A percentile compares a stretch with the other conserved stretches of the same genome.
These are phyloP conservation scores for Leptomonas seymouri DNA, from an alignment of 208 protist genomes.

Conservation along the genomic window DNA sequence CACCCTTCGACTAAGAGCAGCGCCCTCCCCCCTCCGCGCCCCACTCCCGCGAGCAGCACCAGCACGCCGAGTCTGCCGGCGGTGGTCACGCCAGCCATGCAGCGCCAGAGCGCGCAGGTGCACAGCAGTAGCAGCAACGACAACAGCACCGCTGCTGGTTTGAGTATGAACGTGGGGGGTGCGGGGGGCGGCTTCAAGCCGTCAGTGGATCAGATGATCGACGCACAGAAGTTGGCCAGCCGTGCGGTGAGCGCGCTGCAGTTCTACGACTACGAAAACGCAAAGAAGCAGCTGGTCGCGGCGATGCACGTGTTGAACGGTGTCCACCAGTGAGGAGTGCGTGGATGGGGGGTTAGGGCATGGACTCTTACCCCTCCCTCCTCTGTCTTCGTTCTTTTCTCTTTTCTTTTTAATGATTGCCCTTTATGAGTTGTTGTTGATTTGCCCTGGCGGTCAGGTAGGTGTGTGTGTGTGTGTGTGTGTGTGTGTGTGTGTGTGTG, in stretches of 20 bases:
- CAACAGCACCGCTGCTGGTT: not conserved
- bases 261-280: conserved; percentile 76
- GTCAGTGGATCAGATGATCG: conserved; percentile 74
- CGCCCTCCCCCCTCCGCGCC: not conserved
- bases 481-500: no score
- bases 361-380: no score
- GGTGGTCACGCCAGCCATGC: not conserved
- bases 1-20: not conserved
- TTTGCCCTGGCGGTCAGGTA: no score
- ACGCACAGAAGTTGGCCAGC: conserved; percentile 74
- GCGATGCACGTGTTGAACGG: conserved; percentile 55
- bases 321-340: conserved; percentile 3
- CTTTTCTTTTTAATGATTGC: no score
- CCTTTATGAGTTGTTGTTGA: no score
- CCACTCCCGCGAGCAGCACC: not conserved
- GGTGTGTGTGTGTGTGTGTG: no score
- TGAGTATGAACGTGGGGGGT: not conserved
- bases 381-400: no score
- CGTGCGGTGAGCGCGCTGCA: conserved; percentile 79
- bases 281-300: conserved; percentile 48
- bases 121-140: conserved; percentile 23
- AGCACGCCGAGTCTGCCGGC: conserved; percentile 1
- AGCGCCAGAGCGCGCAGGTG: not conserved
- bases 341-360: no score
- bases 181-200: conserved; percentile 24